These are phyloP conservation scores for Epichloe aotearoae DNA, from an alignment of 2,329 filamentous ascomycete species.

Conservation along the genomic window DNA sequence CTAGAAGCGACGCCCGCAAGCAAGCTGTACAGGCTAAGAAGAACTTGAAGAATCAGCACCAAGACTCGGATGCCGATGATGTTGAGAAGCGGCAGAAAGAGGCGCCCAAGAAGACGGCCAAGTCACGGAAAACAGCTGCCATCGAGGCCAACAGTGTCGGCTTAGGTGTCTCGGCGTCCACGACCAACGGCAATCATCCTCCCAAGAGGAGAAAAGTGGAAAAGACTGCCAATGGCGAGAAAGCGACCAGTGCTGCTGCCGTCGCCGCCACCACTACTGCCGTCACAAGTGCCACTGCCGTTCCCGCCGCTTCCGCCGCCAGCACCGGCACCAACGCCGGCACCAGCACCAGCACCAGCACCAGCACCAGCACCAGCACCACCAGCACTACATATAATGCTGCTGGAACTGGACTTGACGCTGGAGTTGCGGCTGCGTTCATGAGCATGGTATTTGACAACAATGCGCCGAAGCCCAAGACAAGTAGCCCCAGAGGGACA, in stretches of 20 bases:
- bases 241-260: conserved; percentile 18
- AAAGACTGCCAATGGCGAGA: conserved; percentile 39
- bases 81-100: conserved; percentile 37
- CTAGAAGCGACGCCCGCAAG: conserved; percentile 71
- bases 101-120: conserved; percentile 49
- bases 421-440: conserved; percentile 26
- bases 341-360: too few species aligned
- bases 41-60: conserved; percentile 52
- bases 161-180: conserved; percentile 49
- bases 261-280: background rate
- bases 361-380: background rate
- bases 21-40: conserved; percentile 70
- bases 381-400: background rate
- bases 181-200: conserved; percentile 40
- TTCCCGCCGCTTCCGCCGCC: background rate
- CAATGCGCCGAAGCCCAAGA: conserved; percentile 41
- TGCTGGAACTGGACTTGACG: background rate
- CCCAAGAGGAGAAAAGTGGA: conserved; percentile 74
- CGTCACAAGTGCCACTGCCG: background rate
- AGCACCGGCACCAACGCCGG: background rate
- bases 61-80: conserved; percentile 73
- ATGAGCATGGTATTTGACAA: conserved; percentile 43
- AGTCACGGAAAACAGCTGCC: conserved; percentile 50
- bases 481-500: conserved; percentile 54
- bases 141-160: conserved; percentile 41